phyloP scores from a whole-genome alignment of 2,329 filamentous ascomycete species.

The Colletotrichum magnum region DNA sequence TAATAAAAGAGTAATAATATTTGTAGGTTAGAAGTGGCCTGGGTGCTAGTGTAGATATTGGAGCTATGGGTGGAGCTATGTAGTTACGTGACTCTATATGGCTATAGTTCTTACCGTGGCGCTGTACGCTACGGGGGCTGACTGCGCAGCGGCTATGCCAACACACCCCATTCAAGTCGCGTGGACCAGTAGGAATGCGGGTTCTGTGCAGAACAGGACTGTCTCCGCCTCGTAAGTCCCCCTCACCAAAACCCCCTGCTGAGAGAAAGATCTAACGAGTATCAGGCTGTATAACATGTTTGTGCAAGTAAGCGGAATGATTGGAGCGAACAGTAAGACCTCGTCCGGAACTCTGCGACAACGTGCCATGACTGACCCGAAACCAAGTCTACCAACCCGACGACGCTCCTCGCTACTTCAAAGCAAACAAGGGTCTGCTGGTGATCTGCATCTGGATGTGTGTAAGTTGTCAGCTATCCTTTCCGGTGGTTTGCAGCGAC shows the following conservation, averaged over 20 bases:
- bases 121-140: too few species aligned
- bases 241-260: too few species aligned
- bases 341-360: not conserved
- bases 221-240: conserved; percentile 64
- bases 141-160: too few species aligned
- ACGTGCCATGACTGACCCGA: not conserved
- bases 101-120: too few species aligned
- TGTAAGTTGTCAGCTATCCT: conserved; percentile 46
- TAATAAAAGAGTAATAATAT: too few species aligned
- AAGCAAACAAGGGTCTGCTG: conserved; percentile 54
- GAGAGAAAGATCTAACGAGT: not conserved
- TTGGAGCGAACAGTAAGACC: conserved; percentile 48
- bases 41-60: too few species aligned
- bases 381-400: conserved; percentile 51
- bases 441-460: conserved; percentile 56
- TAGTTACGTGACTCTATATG: too few species aligned
- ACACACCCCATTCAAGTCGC: conserved; percentile 72
- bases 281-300: conserved; percentile 64
- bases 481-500: too few species aligned
- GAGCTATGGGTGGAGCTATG: too few species aligned
- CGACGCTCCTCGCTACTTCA: conserved; percentile 54
- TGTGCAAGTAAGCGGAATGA: conserved; percentile 55
- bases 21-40: too few species aligned
- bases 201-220: conserved; percentile 70
- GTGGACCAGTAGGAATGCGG: conserved; percentile 70